Evolutionary conservation across 345 rosid species (phyloP).

Genomic region (Melaleuca alternifolia): DNA sequence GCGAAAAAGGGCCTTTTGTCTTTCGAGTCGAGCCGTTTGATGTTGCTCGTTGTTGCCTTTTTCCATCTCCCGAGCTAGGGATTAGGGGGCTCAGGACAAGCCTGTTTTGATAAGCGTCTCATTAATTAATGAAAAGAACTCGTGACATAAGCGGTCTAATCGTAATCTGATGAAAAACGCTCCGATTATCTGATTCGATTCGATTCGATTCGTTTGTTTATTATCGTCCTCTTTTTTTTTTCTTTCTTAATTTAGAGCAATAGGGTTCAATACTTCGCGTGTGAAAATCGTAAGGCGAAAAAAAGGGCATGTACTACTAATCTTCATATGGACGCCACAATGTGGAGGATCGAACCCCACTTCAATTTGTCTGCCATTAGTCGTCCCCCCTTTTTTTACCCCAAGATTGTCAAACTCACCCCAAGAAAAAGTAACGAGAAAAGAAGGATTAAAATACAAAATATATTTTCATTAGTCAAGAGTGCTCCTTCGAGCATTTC

Average conservation of each 20-base stretch:
- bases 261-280: background rate
- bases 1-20: constrained; percentile 3
- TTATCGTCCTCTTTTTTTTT: background rate
- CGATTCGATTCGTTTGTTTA: background rate
- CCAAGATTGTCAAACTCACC: background rate
- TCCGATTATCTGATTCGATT: background rate
- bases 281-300: background rate
- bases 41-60: background rate
- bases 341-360: background rate
- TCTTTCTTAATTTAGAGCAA: background rate
- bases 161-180: background rate
- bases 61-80: background rate
- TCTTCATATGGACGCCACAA: background rate
- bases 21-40: constrained; percentile 8
- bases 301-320: background rate
- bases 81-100: background rate
- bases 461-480: background rate
- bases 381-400: background rate
- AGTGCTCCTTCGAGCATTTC: background rate
- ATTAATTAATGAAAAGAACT: no score
- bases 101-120: background rate
- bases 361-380: background rate
- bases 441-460: background rate
- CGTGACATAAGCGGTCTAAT: no score
- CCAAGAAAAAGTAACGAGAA: rapidly evolving